A percentile compares a stretch with the other conserved stretches of the same genome.
phyloP scores from a whole-genome alignment of 441 rosid genomes.

The Eutrema salsugineum region DNA sequence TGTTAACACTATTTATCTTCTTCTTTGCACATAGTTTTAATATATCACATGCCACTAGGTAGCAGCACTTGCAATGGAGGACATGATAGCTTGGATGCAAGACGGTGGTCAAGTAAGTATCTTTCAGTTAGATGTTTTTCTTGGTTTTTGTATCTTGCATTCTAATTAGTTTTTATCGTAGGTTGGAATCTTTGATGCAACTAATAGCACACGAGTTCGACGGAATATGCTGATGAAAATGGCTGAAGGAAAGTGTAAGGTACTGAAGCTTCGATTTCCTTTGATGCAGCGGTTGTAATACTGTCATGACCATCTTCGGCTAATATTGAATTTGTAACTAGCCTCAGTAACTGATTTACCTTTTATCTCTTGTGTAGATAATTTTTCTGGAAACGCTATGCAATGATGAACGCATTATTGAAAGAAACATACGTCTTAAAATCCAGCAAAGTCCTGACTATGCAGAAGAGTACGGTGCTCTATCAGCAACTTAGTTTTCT shows the following conservation, averaged over 20 bases:
- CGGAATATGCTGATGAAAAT: slow-evolving; percentile 99
- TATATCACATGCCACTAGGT: slow-evolving; percentile 91
- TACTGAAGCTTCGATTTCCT: slow-evolving; percentile 28
- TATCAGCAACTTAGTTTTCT: slow-evolving; percentile 25
- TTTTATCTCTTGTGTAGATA: slow-evolving; percentile 47
- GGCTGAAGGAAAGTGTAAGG: slow-evolving; percentile 99
- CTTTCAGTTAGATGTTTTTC: slow-evolving; percentile 10
- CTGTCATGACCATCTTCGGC: slow-evolving; percentile 1
- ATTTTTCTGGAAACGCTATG: slow-evolving; percentile 97
- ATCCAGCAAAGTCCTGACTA: slow-evolving; percentile 99
- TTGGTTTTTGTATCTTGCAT: slow-evolving; percentile 25
- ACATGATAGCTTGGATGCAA: slow-evolving; percentile 99
- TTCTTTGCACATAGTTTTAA: slow-evolving; percentile 79
- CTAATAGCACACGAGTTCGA: slow-evolving; percentile 79
- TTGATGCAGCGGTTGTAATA: slow-evolving; percentile 5
- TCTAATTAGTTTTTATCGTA: slow-evolving; percentile 31
- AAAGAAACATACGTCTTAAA: slow-evolving; percentile 97
- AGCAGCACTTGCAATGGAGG: slow-evolving; percentile 99
- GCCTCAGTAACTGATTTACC: slow-evolving; percentile 7
- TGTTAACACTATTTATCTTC: slow-evolving; percentile 48
- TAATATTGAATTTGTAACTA: background rate
- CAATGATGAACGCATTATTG: slow-evolving; percentile 91
- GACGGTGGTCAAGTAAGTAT: slow-evolving; percentile 98
- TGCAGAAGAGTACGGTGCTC: slow-evolving; percentile 82
- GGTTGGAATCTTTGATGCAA: slow-evolving; percentile 99